Conservation (phyloP, 108 stramenopile genomes). For the Skeletonema costatum region DNA sequence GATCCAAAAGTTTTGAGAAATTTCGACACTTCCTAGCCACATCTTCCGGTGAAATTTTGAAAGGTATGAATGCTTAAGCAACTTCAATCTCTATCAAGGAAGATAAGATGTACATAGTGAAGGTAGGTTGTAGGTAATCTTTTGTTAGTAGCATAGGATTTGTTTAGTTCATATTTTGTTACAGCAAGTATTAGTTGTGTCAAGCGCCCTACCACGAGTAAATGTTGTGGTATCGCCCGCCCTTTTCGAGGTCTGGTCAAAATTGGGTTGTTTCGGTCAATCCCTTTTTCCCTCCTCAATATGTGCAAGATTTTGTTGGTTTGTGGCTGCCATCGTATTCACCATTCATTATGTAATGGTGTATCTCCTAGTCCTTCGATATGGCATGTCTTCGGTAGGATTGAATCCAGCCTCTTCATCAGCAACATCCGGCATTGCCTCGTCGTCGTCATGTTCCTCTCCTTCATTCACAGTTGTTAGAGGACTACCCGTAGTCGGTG, state of each 20-base stretch:
- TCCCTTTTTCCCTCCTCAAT: background rate
- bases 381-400: constrained; percentile 85
- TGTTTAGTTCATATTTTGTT: background rate
- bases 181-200: background rate
- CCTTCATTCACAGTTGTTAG: constrained; percentile 36
- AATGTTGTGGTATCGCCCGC: background rate
- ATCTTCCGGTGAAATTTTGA: constrained; percentile 7
- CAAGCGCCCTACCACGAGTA: background rate
- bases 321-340: background rate
- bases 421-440: constrained; percentile 80
- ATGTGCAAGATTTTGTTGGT: background rate
- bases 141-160: background rate
- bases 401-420: constrained; percentile 83
- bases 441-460: constrained; percentile 18
- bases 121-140: background rate
- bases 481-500: constrained; percentile 37
- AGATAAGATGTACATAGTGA: background rate
- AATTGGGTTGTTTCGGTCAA: background rate
- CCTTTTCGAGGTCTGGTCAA: background rate
- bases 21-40: constrained; percentile 11
- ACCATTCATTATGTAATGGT: constrained; percentile 65
- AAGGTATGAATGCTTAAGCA: background rate
- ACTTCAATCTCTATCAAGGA: too few species aligned
- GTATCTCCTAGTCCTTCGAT: constrained; percentile 78
- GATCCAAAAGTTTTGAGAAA: constrained; percentile 54